Base-by-base conservation (phyloP, 2,329 filamentous ascomycete species). In the Myotisia sp. region DNA sequence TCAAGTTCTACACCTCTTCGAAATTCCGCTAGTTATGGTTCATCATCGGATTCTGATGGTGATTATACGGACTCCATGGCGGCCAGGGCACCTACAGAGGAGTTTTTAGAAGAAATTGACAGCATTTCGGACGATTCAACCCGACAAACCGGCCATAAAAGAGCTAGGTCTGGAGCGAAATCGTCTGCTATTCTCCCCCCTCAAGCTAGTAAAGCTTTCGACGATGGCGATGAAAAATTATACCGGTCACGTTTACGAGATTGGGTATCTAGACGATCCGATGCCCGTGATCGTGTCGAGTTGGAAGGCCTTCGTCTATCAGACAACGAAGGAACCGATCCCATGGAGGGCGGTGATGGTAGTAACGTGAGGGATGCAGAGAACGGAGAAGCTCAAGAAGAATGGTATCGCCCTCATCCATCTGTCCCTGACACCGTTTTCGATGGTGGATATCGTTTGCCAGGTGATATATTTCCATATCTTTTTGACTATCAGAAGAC, bases 401-500 rank as follows among this genome's bases (percentile, higher is more conserved):
- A 98, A 58, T 93, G 85, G 77, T 74, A 82, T 44, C 79, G 83
- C 48, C 82, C 85, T 3, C 85, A 92, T 44, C 92, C 90, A 0
- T 82, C 80, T 23, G 71, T 79, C 23, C 66, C 79, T 0, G 86
- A 94, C 53, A 71, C 82, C 31, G 59, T 68, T 4, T 74, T 93
- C 32, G 76, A 80, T 34, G 78, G 81, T 24, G 79, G 73, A 3
- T 73, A 92, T 37, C 79, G 72, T 33, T 66, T 98, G 3, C 90
- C 90, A 1, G 90, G 90, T 2, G 90, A 98, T 47, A 87, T 98
- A 5, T 86, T 81, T 44, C 84, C 85, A 0, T 84, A 84, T 2
- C 63, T 98, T 0, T 98, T 95, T 48, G 84, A 92, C 42, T 98
- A 98, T 46, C 90, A 98, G 50, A 94, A 93, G 56, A 94, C 85